phyloP scores from a whole-genome alignment of 108 stramenopile species.

The Cyclotella sp. region DNA sequence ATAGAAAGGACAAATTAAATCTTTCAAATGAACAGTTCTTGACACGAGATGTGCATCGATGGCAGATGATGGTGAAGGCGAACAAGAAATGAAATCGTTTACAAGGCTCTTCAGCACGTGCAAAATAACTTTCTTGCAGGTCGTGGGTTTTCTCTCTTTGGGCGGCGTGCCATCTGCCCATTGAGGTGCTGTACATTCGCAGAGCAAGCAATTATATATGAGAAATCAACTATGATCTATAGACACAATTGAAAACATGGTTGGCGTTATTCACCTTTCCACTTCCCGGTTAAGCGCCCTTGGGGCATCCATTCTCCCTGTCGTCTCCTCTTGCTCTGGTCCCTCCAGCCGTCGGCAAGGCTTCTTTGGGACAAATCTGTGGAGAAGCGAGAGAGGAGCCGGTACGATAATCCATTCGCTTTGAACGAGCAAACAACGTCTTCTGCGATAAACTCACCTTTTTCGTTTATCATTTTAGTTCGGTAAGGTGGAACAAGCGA shows the following conservation, averaged over 20 bases:
- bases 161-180: constrained; percentile 24
- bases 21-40: not conserved
- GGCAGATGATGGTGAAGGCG: not conserved
- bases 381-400: not conserved
- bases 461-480: too few relatives aligned
- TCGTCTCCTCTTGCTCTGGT: constrained; percentile 18
- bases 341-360: constrained; percentile 25
- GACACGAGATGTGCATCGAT: not conserved
- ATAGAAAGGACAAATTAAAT: constrained; percentile 42
- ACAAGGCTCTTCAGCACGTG: not conserved
- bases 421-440: too few relatives aligned
- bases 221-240: not conserved
- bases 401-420: too few relatives aligned
- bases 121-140: not conserved
- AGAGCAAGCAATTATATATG: not conserved
- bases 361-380: not conserved
- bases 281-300: constrained; percentile 39
- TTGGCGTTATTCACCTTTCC: constrained; percentile 17
- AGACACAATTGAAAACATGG: not conserved
- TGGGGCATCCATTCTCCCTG: constrained; percentile 31
- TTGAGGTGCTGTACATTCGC: not conserved
- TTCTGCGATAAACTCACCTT: too few relatives aligned
- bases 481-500: too few relatives aligned
- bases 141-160: not conserved
- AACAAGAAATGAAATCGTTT: not conserved